Evolutionary conservation across 176 grass and related monocot species (phyloP).

Genomic region (Aegilops speltoides): DNA sequence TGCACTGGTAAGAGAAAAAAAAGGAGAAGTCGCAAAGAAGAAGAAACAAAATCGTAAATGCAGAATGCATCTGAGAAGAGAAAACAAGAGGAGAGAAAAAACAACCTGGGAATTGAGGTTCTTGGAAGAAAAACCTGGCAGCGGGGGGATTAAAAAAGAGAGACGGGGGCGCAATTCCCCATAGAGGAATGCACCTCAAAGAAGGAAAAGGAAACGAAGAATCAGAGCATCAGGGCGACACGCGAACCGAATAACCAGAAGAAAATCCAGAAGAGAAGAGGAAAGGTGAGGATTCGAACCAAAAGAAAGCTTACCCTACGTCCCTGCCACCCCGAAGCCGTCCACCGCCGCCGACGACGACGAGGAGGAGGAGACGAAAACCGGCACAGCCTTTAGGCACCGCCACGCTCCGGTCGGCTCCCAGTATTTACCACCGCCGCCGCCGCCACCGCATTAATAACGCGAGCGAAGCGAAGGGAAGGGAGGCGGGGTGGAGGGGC

Average conservation of each 20-base stretch:
- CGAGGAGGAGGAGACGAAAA: neutral
- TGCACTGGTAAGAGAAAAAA: neutral
- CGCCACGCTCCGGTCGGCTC: neutral
- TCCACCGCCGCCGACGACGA: neutral
- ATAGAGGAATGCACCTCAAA: neutral
- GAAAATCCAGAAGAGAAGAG: neutral
- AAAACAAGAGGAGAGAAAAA: neutral
- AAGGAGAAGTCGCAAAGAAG: neutral
- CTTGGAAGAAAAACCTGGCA: neutral
- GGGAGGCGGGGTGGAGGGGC: neutral
- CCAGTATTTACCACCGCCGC: constrained; percentile 7
- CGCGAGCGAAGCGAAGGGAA: constrained; percentile 5
- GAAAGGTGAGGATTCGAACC: constrained; percentile 14
- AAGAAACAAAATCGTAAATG: neutral
- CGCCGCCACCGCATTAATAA: neutral
- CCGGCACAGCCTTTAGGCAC: neutral
- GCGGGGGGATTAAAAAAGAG: neutral
- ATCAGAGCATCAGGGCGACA: neutral
- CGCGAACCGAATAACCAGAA: neutral
- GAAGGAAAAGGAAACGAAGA: neutral
- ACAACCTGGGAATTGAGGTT: neutral
- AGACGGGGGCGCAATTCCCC: neutral
- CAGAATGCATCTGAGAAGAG: neutral
- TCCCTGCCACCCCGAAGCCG: neutral
- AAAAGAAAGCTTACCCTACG: neutral